phyloP scores from a whole-genome alignment of 352 stramenopile genomes.

The Globisporangium nunn region DNA sequence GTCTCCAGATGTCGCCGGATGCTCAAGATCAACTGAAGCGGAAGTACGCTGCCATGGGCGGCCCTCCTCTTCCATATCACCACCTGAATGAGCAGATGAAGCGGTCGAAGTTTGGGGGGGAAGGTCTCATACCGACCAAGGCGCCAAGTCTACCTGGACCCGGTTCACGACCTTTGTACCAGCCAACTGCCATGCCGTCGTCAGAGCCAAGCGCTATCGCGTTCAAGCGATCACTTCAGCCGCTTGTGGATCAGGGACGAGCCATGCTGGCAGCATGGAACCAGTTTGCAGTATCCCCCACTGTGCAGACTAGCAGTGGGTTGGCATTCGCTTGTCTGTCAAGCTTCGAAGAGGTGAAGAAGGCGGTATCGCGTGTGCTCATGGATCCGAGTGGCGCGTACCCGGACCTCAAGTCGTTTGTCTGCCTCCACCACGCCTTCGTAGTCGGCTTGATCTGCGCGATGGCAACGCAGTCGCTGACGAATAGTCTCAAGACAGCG shows the following conservation, averaged over 20 bases:
- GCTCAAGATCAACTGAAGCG: constrained; percentile 16
- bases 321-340: constrained; percentile 60
- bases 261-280: constrained; percentile 75
- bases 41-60: constrained; percentile 6
- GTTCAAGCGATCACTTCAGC: constrained; percentile 53
- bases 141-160: not conserved
- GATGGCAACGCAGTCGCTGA: constrained; percentile 71
- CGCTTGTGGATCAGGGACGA: constrained; percentile 54
- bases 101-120: constrained; percentile 9
- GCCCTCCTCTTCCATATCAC: not conserved
- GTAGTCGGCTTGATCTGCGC: constrained; percentile 74
- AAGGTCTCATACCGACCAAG: constrained; percentile 2
- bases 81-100: constrained; percentile 11
- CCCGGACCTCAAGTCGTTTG: constrained; percentile 58
- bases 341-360: constrained; percentile 78
- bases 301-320: constrained; percentile 40
- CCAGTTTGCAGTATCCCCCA: constrained; percentile 49
- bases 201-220: constrained; percentile 9
- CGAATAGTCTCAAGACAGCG: constrained; percentile 43
- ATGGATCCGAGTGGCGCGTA: constrained; percentile 30
- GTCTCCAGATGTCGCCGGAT: constrained; percentile 8
- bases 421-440: constrained; percentile 75
- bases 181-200: not conserved
- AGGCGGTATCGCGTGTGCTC: constrained; percentile 57
- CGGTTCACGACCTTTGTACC: constrained; percentile 1